Percentiles rank a stretch among this genome's conserved stretches.
Evolutionary conservation across 2,329 filamentous ascomycete genomes (phyloP).

Genomic region (Grosmannia clavigera): DNA sequence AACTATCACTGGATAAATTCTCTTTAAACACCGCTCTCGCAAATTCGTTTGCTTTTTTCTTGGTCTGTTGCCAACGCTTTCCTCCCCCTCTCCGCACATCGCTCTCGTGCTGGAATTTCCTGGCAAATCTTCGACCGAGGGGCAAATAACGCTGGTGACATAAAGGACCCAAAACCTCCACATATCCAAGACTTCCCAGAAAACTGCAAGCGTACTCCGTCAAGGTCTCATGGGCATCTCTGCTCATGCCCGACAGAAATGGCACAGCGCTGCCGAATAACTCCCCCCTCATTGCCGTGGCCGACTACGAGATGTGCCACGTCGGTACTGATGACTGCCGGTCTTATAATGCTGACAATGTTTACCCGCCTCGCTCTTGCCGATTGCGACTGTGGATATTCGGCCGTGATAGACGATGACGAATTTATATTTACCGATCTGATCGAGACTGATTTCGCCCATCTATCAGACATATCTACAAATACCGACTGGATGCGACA

Average conservation of each 20-base stretch:
- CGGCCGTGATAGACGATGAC: constrained; percentile 29
- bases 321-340: background rate
- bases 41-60: no score
- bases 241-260: background rate
- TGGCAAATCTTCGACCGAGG: background rate
- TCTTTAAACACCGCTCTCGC: no score
- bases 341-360: constrained; percentile 11
- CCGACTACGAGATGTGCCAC: background rate
- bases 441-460: constrained; percentile 60
- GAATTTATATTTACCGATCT: constrained; percentile 52
- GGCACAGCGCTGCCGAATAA: background rate
- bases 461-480: constrained; percentile 32
- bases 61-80: background rate
- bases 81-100: background rate
- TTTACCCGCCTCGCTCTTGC: constrained; percentile 19
- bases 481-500: constrained; percentile 54
- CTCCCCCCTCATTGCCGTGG: background rate
- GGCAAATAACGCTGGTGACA: background rate
- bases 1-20: no score
- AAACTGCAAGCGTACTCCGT: background rate
- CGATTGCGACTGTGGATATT: constrained; percentile 63
- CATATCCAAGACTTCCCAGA: background rate
- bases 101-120: no score
- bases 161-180: background rate
- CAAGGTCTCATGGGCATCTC: background rate